Evolutionary conservation across 345 rosid genomes (phyloP).

Genomic region (Camelina laxa): DNA sequence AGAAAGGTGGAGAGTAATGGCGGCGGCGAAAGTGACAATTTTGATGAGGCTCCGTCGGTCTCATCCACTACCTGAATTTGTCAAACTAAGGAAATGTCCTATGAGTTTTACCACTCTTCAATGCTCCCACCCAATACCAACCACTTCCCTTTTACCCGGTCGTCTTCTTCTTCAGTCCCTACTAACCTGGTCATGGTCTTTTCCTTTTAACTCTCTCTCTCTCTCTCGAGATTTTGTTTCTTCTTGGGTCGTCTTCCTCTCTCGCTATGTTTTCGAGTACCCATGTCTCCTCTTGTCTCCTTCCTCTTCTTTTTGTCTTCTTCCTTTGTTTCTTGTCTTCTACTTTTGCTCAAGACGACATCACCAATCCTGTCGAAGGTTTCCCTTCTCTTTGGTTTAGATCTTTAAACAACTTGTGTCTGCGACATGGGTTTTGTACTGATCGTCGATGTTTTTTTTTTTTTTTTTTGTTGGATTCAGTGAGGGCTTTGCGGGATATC

Average conservation of each 20-base stretch:
- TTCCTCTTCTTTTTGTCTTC: constrained; percentile 22
- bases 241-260: constrained; percentile 21
- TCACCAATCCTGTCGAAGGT: constrained; percentile 83
- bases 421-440: constrained; percentile 24
- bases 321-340: constrained; percentile 45
- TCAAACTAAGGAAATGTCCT: constrained; percentile 29
- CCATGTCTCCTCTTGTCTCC: constrained; percentile 27
- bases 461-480: constrained; percentile 46
- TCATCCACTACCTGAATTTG: constrained; percentile 21
- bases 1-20: constrained; percentile 23
- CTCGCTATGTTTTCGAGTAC: constrained; percentile 38
- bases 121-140: constrained; percentile 39
- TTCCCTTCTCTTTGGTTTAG: background rate
- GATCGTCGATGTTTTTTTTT: background rate
- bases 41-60: constrained; percentile 16
- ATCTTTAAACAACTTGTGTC: background rate
- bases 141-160: constrained; percentile 24
- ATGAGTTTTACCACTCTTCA: constrained; percentile 16
- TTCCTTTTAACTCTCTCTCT: constrained; percentile 30
- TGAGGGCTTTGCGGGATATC: constrained; percentile 63
- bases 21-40: constrained; percentile 33
- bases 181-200: constrained; percentile 16
- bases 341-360: constrained; percentile 50
- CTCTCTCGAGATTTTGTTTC: background rate
- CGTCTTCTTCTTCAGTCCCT: constrained; percentile 4